Evolutionary conservation across 768 basidiomycete species (phyloP), one percentile per base, ranked within the genome.

Genomic region (Termitomyces titanicus): DNA sequence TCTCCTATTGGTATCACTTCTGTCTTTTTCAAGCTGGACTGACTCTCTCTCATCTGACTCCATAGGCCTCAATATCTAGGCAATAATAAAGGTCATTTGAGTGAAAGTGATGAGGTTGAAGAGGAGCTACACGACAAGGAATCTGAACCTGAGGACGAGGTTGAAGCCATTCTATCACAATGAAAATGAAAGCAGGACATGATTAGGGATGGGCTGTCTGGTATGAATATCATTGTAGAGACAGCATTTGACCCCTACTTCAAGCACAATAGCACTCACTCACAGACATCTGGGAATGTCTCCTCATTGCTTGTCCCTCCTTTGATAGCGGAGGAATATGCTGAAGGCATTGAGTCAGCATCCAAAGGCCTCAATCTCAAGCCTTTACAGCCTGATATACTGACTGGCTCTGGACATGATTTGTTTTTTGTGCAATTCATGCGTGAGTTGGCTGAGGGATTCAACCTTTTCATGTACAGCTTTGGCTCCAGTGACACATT

Each of bases 221-320:
- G n/a, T n/a, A n/a, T n/a, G n/a, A n/a, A n/a, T n/a, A n/a, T n/a
- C n/a, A n/a, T n/a, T n/a, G n/a, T n/a, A n/a, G n/a, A n/a, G n/a
- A n/a, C 90, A 6, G 74, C 85, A 7, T 93, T 94, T 51, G 94
- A 98, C 72, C 83, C 87, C 20, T 98, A 96, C 73, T 91, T 98
- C 67, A 77, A 75, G 6, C 79, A 84, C 38, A 74, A 79, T 27
- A 74, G 84, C 10, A 75, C 83, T 22, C 79, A 86, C 15, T 71
- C 84, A 1, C 81, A 82, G 58, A 95, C 93, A 29, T 92, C 92
- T 31, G 73, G 84, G 56, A 86, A 88, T 62, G 80, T 92, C 47
- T 94, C 94, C 68, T 92, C 94, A 0, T 67, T 79, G 22, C 80
- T 86, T 22, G 81, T 92, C 29, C 78, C 85, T 22, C 88, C 92